Conservation (phyloP, 768 basidiomycete genomes). For the Agaricus blazei region DNA sequence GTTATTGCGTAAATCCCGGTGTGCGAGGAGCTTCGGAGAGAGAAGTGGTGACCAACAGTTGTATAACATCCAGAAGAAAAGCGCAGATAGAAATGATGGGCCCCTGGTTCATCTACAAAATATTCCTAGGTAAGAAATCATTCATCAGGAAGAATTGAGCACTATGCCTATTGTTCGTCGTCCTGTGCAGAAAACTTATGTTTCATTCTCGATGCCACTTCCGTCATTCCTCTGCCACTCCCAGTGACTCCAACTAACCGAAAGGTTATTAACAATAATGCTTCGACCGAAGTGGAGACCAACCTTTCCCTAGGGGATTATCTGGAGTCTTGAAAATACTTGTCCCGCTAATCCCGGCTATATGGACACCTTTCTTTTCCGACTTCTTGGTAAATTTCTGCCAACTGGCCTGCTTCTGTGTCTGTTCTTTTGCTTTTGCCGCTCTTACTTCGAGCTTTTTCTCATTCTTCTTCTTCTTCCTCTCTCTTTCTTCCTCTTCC, state of each 20-base stretch:
- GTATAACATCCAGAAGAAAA: not conserved
- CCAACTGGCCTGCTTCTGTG: slow-evolving; percentile 80
- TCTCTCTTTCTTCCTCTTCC: slow-evolving; percentile 85
- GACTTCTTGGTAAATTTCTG: slow-evolving; percentile 95
- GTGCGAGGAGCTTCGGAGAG: not conserved
- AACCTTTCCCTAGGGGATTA: slow-evolving; percentile 83
- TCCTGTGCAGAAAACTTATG: slow-evolving; percentile 64
- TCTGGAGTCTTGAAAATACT: slow-evolving; percentile 95
- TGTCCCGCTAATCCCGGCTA: slow-evolving; percentile 82
- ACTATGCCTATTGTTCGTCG: slow-evolving; percentile 34
- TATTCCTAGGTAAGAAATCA: not conserved
- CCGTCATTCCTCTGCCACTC: slow-evolving; percentile 87
- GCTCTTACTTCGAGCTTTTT: slow-evolving; percentile 84
- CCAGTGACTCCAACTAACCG: slow-evolving; percentile 82
- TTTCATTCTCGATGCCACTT: slow-evolving; percentile 59
- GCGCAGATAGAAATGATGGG: not conserved
- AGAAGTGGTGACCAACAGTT: not conserved
- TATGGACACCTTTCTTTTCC: slow-evolving; percentile 88
- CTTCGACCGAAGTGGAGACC: slow-evolving; percentile 20
- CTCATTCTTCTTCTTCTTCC: slow-evolving; percentile 93
- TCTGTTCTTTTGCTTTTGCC: slow-evolving; percentile 86
- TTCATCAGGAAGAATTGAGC: not conserved
- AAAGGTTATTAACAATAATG: slow-evolving; percentile 12
- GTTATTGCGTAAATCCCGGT: not conserved
- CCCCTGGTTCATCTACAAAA: not conserved